A percentile compares a stretch with the other conserved stretches of the same genome.
Conservation (phyloP, 805 yeast genomes). For the Priceomyces haplophilus region DNA sequence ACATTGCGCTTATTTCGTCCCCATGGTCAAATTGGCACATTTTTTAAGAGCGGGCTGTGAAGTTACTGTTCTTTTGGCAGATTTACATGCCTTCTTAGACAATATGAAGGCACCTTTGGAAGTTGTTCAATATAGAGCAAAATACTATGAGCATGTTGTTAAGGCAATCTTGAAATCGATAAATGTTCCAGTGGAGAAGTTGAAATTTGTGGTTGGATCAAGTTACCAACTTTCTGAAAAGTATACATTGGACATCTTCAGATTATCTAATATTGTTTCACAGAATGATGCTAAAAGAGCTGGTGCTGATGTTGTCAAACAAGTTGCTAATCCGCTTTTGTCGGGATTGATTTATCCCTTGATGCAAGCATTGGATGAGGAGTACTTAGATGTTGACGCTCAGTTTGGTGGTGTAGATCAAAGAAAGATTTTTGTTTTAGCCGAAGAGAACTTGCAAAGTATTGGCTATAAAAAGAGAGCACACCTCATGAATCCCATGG, state of each 20-base stretch:
- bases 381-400: slow-evolving; percentile 80
- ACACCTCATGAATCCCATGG: slow-evolving; percentile 98
- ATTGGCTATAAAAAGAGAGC: slow-evolving; percentile 96
- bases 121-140: slow-evolving; percentile 82
- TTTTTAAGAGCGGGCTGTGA: slow-evolving; percentile 95
- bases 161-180: slow-evolving; percentile 83
- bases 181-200: slow-evolving; percentile 87
- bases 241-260: slow-evolving; percentile 87
- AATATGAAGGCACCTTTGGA: slow-evolving; percentile 98
- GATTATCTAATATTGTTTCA: slow-evolving; percentile 76
- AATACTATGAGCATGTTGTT: slow-evolving; percentile 79
- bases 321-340: slow-evolving; percentile 88
- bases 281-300: slow-evolving; percentile 98
- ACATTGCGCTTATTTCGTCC: slow-evolving; percentile 97
- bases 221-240: slow-evolving; percentile 78
- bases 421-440: slow-evolving; percentile 93
- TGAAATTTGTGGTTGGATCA: slow-evolving; percentile 82
- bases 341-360: slow-evolving; percentile 94
- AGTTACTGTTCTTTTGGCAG: slow-evolving; percentile 88
- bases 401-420: slow-evolving; percentile 99
- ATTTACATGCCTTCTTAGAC: slow-evolving; percentile 93
- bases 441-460: slow-evolving; percentile 86
- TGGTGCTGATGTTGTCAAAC: slow-evolving; percentile 99
- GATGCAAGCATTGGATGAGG: slow-evolving; percentile 98
- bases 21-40: slow-evolving; percentile 95